phyloP scores from a whole-genome alignment of 108 stramenopile species.

The Stephanodiscus triporus region DNA sequence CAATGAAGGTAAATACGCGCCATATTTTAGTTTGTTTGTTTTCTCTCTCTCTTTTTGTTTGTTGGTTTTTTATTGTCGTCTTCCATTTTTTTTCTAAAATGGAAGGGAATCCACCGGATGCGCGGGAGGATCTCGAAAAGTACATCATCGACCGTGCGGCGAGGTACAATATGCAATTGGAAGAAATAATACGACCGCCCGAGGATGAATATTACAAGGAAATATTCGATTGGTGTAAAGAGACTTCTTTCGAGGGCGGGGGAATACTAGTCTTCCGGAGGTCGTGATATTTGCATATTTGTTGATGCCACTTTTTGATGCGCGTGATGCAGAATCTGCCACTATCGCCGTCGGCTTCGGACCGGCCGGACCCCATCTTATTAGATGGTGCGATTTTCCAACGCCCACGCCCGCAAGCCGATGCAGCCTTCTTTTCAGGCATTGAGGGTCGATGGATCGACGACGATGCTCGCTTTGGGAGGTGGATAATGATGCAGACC shows the following conservation, averaged over 20 bases:
- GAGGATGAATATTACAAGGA: not conserved
- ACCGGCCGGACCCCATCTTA: no score
- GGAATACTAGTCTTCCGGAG: not conserved
- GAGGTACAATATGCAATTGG: not conserved
- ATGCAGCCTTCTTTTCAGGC: no score
- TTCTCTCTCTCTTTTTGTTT: not conserved
- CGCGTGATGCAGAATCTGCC: not conserved
- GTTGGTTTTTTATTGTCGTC: not conserved
- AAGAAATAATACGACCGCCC: slow-evolving; percentile 16
- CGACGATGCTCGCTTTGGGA: no score
- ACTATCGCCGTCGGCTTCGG: no score
- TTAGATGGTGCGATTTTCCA: no score
- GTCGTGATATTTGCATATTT: not conserved
- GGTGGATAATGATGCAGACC: no score
- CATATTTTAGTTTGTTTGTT: not conserved
- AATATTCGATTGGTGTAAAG: slow-evolving; percentile 2
- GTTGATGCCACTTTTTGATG: not conserved
- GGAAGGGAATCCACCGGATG: slow-evolving; percentile 19
- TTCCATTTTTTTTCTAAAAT: not conserved
- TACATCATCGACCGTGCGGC: slow-evolving; percentile 9
- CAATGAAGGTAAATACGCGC: slow-evolving; percentile 8
- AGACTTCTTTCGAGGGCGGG: not conserved
- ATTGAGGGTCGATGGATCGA: no score
- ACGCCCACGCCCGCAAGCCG: no score
- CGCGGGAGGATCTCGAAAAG: slow-evolving; percentile 17